These are phyloP conservation scores for Hyphodiscus hymeniophilus DNA, from an alignment of 495 filamentous ascomycete genomes.

Conservation along the genomic window DNA sequence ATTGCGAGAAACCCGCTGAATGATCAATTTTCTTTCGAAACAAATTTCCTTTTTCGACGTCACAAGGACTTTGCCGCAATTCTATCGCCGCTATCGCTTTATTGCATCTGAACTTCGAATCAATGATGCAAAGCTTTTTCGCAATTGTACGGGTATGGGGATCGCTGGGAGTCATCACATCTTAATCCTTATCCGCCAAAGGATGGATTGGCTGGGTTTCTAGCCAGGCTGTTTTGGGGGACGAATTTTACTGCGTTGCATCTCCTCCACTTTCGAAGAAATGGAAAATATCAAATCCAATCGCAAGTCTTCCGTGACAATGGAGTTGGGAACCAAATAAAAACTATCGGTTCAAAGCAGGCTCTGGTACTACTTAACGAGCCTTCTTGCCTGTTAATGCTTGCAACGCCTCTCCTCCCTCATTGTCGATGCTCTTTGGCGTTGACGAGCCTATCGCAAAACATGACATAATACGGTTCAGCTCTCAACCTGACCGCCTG, in stretches of 20 bases:
- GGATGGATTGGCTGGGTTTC: background rate
- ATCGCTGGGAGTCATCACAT: slow-evolving; percentile 8
- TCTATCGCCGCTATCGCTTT: slow-evolving; percentile 11
- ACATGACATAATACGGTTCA: too few relatives aligned
- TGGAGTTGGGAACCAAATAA: background rate
- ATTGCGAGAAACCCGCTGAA: background rate
- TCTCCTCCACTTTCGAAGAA: slow-evolving; percentile 4
- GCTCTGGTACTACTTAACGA: too few relatives aligned
- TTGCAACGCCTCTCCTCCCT: too few relatives aligned
- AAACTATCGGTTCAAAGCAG: too few relatives aligned
- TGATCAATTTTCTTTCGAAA: background rate
- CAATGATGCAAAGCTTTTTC: slow-evolving; percentile 6
- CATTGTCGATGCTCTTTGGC: too few relatives aligned
- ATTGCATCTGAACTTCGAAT: slow-evolving; percentile 7
- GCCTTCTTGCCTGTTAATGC: too few relatives aligned
- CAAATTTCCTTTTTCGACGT: slow-evolving; percentile 8
- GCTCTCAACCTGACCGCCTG: too few relatives aligned
- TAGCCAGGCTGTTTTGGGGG: slow-evolving; percentile 9
- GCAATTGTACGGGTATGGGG: slow-evolving; percentile 4
- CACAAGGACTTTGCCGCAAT: background rate
- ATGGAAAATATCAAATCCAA: slow-evolving; percentile 6
- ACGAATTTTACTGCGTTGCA: background rate
- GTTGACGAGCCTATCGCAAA: too few relatives aligned
- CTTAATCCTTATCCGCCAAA: slow-evolving; percentile 2
- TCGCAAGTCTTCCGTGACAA: background rate